phyloP scores from a whole-genome alignment of 2,329 filamentous ascomycete genomes.

The Thelonectria blattea region DNA sequence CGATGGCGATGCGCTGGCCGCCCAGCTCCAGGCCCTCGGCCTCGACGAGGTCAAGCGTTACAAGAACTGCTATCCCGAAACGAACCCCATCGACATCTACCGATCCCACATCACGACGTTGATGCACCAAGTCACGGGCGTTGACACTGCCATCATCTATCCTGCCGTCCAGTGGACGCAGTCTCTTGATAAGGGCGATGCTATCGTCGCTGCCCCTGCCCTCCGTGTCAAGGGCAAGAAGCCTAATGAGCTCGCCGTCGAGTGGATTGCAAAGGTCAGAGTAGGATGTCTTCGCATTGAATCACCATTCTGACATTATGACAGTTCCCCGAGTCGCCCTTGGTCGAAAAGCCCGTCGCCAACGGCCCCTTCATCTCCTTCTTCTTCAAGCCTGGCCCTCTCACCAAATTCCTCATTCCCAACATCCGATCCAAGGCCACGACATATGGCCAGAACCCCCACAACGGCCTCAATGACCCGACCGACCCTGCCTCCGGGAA shows the following conservation, averaged over 20 bases:
- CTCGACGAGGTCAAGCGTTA: constrained; percentile 43
- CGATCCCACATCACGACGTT: constrained; percentile 76
- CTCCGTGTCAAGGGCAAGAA: constrained; percentile 77
- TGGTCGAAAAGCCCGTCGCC: constrained; percentile 73
- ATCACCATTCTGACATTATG: constrained; percentile 17
- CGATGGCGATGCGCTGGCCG: constrained; percentile 35
- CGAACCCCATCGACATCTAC: constrained; percentile 82
- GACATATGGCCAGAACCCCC: constrained; percentile 60
- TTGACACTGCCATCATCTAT: constrained; percentile 74
- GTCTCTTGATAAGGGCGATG: constrained; percentile 81
- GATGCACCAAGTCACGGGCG: constrained; percentile 71
- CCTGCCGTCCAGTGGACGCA: constrained; percentile 79
- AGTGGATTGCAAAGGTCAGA: constrained; percentile 66
- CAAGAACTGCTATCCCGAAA: constrained; percentile 67
- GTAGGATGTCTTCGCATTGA: background rate
- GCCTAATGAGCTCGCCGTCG: constrained; percentile 64
- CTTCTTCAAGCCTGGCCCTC: constrained; percentile 75
- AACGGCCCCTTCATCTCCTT: constrained; percentile 77
- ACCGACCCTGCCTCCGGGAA: constrained; percentile 63
- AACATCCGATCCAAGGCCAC: constrained; percentile 67
- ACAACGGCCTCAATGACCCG: constrained; percentile 66
- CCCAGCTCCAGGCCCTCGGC: constrained; percentile 35
- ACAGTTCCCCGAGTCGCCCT: constrained; percentile 75
- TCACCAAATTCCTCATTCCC: constrained; percentile 71
- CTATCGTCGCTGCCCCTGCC: constrained; percentile 80